Conservation (phyloP, 1,284 basidiomycete species). For the Leccinum solheimii region DNA sequence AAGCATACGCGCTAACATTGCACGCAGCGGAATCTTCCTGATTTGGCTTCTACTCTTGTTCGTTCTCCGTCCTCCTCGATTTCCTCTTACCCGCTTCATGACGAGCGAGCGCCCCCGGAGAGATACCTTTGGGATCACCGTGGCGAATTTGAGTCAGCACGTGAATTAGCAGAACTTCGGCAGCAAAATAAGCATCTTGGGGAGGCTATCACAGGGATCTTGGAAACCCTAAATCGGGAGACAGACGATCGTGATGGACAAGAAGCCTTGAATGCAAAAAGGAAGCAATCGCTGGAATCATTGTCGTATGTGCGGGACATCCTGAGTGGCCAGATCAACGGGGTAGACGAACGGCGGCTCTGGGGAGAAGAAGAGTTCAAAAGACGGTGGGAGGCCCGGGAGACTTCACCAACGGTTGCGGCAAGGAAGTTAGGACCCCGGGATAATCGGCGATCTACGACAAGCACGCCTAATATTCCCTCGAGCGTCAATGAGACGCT, state of each 20-base stretch:
- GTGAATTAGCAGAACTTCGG: slow-evolving; percentile 54
- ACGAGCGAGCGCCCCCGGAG: slow-evolving; percentile 56
- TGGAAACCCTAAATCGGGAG: slow-evolving; percentile 56
- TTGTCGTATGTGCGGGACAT: slow-evolving; percentile 73
- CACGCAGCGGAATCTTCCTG: slow-evolving; percentile 77
- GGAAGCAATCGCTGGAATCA: slow-evolving; percentile 68
- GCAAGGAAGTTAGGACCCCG: slow-evolving; percentile 11
- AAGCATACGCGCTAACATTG: slow-evolving; percentile 7
- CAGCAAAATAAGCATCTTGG: slow-evolving; percentile 61
- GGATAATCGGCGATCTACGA: slow-evolving; percentile 14
- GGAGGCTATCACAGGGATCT: slow-evolving; percentile 67
- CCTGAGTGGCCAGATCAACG: slow-evolving; percentile 51
- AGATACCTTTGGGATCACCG: slow-evolving; percentile 65
- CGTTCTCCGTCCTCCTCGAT: slow-evolving; percentile 51
- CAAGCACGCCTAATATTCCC: slow-evolving; percentile 10
- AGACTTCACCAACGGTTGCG: slow-evolving; percentile 6
- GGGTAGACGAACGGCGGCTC: slow-evolving; percentile 64
- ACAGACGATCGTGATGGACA: slow-evolving; percentile 45
- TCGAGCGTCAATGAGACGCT: slow-evolving; percentile 26
- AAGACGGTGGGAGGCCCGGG: slow-evolving; percentile 32
- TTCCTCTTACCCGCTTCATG: slow-evolving; percentile 60
- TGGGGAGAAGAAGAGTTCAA: slow-evolving; percentile 53
- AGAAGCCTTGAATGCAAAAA: slow-evolving; percentile 43
- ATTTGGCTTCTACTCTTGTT: slow-evolving; percentile 68
- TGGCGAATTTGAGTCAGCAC: slow-evolving; percentile 65